Base-by-base conservation (phyloP, 257 asterid genomes). In the Voacanga thouarsii region DNA sequence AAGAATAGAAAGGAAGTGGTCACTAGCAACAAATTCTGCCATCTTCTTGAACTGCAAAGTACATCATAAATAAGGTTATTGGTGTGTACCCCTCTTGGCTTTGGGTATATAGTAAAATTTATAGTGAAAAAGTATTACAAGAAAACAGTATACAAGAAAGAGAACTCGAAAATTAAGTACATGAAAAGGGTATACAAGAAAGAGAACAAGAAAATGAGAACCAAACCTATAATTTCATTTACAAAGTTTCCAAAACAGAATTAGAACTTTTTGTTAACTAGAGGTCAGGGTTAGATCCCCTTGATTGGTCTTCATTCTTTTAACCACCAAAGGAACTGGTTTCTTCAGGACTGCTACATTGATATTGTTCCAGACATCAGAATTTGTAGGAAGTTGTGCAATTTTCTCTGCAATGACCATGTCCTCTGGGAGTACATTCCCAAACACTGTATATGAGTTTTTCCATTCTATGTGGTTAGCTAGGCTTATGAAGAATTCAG, bases 401-500 rank as follows among this genome's bases (percentile, higher is more conserved):
- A 95, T 89, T 81, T 87, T 93, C 89, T 96, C 99, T 0, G 94
- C 94, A 39, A 89, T 82, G 64, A 11, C 82, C 97, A 96, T 83
- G 84, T 96, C 98, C 84, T 95, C 99, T 0, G 91, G 94, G 67
- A 93, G 90, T 3, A 93, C 97, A 15, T 80, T 80, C 59, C 96
- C 99, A 28, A 93, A 93, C 21, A 96, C 95, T 0, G 97, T 93
- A 63, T 96, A 93, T 0, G 92, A 74, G 0, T 88, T 89, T 76
- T 79, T 88, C 99, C 99, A 96, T 77, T 96, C 99, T 15, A 71
- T 80, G 63, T 96, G 99, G 81, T 93, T 90, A 5, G 97, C 97
- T 65, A 96, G 81, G 92, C 99, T 96, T 83, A 96, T 89, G 45
- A 96, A 92, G 92, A 96, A 96, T 72, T 96, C 99, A 0, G 99